A percentile compares a stretch with the other conserved stretches of the same genome.
Evolutionary conservation across 1,139 yeast species (phyloP).

Genomic region (Yarrowia galli): DNA sequence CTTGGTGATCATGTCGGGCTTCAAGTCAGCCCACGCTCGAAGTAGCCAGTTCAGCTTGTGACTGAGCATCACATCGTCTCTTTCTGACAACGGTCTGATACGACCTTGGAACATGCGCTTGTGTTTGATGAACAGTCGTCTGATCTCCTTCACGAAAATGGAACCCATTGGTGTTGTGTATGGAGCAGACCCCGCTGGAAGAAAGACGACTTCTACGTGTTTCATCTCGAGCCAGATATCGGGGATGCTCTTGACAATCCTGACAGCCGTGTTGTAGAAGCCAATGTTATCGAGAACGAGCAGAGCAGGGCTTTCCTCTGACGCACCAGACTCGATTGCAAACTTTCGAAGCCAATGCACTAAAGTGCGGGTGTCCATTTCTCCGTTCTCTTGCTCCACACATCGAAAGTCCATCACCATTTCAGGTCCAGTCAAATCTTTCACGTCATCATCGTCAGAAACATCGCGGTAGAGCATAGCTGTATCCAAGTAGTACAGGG

Average conservation of each 20-base stretch:
- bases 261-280: not conserved
- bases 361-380: not conserved
- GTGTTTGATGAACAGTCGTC: conserved; percentile 4
- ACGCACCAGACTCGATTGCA: not conserved
- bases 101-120: conserved; percentile 9
- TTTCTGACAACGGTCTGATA: not conserved
- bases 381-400: conserved; percentile 1
- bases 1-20: not conserved
- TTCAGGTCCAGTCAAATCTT: not conserved
- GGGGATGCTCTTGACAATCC: not conserved
- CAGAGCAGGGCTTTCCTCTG: not conserved
- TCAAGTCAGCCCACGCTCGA: not conserved
- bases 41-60: conserved; percentile 6
- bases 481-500: not conserved
- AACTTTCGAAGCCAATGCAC: not conserved
- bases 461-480: not conserved
- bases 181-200: not conserved
- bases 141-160: not conserved
- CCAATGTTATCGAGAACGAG: conserved; percentile 3
- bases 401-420: not conserved
- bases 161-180: not conserved
- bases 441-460: not conserved
- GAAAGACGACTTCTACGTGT: not conserved
- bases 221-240: not conserved
- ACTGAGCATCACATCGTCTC: not conserved